A percentile compares a stretch with the other conserved stretches of the same genome.
Evolutionary conservation across 1,284 basidiomycete species (phyloP).

Genomic region (Leucoagaricus sp.): DNA sequence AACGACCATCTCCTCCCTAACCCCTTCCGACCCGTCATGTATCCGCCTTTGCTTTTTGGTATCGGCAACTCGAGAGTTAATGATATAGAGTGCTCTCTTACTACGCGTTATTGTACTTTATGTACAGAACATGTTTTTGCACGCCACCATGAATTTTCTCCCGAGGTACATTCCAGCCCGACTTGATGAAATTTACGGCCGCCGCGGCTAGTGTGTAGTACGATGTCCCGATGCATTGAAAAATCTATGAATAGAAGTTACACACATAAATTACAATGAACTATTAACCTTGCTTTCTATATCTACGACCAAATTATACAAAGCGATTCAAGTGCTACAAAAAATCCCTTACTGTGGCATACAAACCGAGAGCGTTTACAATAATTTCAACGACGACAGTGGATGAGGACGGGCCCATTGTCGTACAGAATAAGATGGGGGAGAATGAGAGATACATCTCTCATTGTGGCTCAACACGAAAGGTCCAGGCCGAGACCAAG

Average conservation of each 20-base stretch:
- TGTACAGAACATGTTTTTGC: neutral
- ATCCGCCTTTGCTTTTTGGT: neutral
- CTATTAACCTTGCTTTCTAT: neutral
- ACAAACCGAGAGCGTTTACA: slow-evolving; percentile 7
- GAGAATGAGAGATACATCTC: neutral
- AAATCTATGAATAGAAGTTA: neutral
- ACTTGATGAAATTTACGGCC: no score
- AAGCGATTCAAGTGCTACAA: neutral
- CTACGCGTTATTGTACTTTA: neutral
- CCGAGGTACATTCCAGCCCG: neutral
- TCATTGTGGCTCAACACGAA: neutral
- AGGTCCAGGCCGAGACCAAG: slow-evolving; percentile 3
- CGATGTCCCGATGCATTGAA: no score
- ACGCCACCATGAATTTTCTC: neutral
- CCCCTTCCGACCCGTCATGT: neutral
- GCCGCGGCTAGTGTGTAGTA: no score
- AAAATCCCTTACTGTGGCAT: neutral
- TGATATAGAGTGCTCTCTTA: slow-evolving; percentile 1
- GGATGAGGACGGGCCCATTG: neutral
- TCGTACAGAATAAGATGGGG: neutral
- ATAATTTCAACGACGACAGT: neutral
- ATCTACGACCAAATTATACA: slow-evolving; percentile 2
- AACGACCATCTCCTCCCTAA: neutral
- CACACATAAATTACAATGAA: slow-evolving; percentile 1
- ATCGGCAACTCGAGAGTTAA: neutral